Evolutionary conservation across 257 asterid species (phyloP).

Genomic region (Marsdenia floribunda): DNA sequence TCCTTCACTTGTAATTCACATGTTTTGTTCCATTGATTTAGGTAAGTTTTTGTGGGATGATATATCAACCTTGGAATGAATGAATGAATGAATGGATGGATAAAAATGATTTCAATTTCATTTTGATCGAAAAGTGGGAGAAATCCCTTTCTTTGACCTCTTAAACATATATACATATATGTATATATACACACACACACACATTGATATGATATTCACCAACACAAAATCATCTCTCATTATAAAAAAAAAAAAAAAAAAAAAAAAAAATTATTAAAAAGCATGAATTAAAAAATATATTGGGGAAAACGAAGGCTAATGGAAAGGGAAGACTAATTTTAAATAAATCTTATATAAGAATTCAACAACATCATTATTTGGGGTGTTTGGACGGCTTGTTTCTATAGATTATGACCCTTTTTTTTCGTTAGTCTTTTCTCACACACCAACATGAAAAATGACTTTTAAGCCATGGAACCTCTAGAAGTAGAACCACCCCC

Average conservation of each 20-base stretch:
- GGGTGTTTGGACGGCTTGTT: constrained; percentile 14
- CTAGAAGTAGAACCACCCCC: too few relatives aligned
- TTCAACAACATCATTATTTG: not conserved
- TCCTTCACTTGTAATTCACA: not conserved
- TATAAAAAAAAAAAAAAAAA: not conserved
- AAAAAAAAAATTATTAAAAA: constrained; percentile 3
- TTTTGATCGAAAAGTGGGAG: not conserved
- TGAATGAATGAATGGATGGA: not conserved
- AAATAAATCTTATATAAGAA: not conserved
- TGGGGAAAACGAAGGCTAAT: not conserved
- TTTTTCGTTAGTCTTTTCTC: not conserved
- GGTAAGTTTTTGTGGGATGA: constrained; percentile 20
- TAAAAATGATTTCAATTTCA: constrained; percentile 7
- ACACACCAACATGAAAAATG: not conserved
- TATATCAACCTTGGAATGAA: constrained; percentile 7
- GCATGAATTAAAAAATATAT: constrained; percentile 17
- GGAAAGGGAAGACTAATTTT: not conserved
- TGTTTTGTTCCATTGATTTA: not conserved
- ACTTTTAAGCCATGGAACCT: not conserved
- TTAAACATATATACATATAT: not conserved
- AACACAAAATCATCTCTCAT: not conserved
- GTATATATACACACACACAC: not conserved
- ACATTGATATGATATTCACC: not conserved
- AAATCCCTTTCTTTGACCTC: constrained; percentile 3
- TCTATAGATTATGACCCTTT: not conserved